Conservation (phyloP, 148 eudicot species). For the Cornus florida region DNA sequence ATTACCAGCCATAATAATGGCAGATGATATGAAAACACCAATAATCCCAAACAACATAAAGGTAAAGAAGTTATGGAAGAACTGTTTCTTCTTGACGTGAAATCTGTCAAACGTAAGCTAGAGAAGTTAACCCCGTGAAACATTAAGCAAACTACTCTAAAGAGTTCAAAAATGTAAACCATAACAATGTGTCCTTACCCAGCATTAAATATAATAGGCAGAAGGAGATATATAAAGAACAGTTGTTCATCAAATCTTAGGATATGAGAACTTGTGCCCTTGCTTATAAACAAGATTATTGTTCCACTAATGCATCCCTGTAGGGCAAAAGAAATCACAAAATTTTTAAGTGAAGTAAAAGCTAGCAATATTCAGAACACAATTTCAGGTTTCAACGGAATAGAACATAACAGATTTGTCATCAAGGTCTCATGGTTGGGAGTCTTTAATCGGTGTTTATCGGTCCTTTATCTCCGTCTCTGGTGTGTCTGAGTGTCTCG, state of each 20-base stretch:
- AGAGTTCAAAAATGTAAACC: background rate
- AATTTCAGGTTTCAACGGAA: background rate
- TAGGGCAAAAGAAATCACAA: background rate
- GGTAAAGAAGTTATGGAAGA: slow-evolving; percentile 91
- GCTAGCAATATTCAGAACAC: background rate
- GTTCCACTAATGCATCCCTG: slow-evolving; percentile 74
- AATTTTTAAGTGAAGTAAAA: background rate
- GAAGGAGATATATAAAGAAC: slow-evolving; percentile 94
- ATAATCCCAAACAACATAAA: slow-evolving; percentile 85
- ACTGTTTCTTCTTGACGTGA: slow-evolving; percentile 97
- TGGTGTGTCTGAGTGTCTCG: background rate
- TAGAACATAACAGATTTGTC: background rate
- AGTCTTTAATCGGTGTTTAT: background rate
- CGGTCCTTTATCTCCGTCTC: background rate
- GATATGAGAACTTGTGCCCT: slow-evolving; percentile 81
- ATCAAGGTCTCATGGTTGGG: background rate
- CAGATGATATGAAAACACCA: slow-evolving; percentile 81
- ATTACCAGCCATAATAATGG: slow-evolving; percentile 71
- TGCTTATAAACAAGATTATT: slow-evolving; percentile 63
- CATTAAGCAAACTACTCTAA: background rate
- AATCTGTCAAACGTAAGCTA: slow-evolving; percentile 44
- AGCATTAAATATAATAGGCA: slow-evolving; percentile 94
- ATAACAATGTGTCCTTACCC: slow-evolving; percentile 50
- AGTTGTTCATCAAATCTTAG: slow-evolving; percentile 78
- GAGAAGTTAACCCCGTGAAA: background rate